Conservation (phyloP, 257 asterid species). For the Buddleja alternifolia region DNA sequence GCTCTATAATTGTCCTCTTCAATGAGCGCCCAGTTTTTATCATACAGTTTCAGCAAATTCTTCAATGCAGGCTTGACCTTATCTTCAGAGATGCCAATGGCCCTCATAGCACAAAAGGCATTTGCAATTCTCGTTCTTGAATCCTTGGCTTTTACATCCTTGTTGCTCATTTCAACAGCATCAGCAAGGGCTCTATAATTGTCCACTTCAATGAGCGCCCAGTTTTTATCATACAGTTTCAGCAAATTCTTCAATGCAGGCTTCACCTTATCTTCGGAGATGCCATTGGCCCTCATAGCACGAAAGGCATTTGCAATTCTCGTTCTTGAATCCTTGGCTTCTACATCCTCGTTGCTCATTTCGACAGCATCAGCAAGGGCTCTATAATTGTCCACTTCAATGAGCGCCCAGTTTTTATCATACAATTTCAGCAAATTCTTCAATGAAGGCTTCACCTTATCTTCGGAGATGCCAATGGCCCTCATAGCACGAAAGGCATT, state of each 20-base stretch:
- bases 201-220: constrained; percentile 66
- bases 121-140: constrained; percentile 45
- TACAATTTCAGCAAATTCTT: constrained; percentile 52
- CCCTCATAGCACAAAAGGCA: constrained; percentile 80
- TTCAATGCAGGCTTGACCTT: constrained; percentile 78
- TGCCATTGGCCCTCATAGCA: constrained; percentile 57
- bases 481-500: constrained; percentile 61
- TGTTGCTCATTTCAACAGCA: no score
- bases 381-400: constrained; percentile 54
- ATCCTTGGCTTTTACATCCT: constrained; percentile 30
- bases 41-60: constrained; percentile 62
- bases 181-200: constrained; percentile 49
- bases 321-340: constrained; percentile 46
- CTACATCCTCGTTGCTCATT: constrained; percentile 41
- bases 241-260: constrained; percentile 55
- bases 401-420: constrained; percentile 25
- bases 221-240: constrained; percentile 57
- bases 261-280: constrained; percentile 48
- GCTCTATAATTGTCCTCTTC: constrained; percentile 79
- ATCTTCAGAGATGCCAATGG: constrained; percentile 52
- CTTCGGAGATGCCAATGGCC: constrained; percentile 48
- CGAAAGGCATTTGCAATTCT: constrained; percentile 50
- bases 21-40: constrained; percentile 78
- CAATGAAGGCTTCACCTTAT: constrained; percentile 55
- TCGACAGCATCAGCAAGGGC: constrained; percentile 42